phyloP scores from a whole-genome alignment of 2,329 filamentous ascomycete species.

The Whalleya microplaca region DNA sequence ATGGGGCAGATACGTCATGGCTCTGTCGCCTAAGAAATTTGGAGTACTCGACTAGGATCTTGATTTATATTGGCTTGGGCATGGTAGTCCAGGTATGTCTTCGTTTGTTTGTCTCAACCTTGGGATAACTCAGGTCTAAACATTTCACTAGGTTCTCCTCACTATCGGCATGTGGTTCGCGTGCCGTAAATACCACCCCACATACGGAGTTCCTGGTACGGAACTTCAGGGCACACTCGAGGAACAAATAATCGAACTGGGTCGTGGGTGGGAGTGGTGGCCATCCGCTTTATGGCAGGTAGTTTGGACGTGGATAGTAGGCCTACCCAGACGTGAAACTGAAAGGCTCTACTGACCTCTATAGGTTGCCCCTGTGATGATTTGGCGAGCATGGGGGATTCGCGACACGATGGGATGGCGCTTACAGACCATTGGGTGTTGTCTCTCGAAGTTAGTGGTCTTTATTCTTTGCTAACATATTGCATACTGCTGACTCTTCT shows the following conservation, averaged over 20 bases:
- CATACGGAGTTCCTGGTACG: constrained; percentile 49
- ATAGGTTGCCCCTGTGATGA: constrained; percentile 52
- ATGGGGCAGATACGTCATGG: constrained; percentile 36
- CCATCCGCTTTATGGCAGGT: constrained; percentile 59
- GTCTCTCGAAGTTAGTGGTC: constrained; percentile 35
- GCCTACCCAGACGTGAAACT: constrained; percentile 3
- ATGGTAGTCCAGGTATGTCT: constrained; percentile 53
- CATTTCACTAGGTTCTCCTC: constrained; percentile 48
- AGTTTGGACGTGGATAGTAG: constrained; percentile 55
- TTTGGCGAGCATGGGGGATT: constrained; percentile 57
- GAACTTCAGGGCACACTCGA: constrained; percentile 40
- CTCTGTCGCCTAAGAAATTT: constrained; percentile 41
- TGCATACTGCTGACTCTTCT: constrained; percentile 10
- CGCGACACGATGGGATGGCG: constrained; percentile 62
- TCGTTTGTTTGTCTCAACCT: background rate
- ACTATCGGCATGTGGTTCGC: constrained; percentile 59
- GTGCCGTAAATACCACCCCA: constrained; percentile 60
- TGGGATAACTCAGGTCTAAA: constrained; percentile 9
- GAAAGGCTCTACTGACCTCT: background rate
- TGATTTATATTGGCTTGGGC: constrained; percentile 50
- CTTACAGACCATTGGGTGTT: constrained; percentile 52
- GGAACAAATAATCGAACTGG: constrained; percentile 46
- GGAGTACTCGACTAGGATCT: constrained; percentile 44
- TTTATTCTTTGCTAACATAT: background rate
- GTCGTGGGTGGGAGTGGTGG: constrained; percentile 63